Percentiles rank a stretch among this genome's conserved stretches.
Evolutionary conservation across 1,284 basidiomycete species (phyloP).

Genomic region (Apiotrichum sp.): DNA sequence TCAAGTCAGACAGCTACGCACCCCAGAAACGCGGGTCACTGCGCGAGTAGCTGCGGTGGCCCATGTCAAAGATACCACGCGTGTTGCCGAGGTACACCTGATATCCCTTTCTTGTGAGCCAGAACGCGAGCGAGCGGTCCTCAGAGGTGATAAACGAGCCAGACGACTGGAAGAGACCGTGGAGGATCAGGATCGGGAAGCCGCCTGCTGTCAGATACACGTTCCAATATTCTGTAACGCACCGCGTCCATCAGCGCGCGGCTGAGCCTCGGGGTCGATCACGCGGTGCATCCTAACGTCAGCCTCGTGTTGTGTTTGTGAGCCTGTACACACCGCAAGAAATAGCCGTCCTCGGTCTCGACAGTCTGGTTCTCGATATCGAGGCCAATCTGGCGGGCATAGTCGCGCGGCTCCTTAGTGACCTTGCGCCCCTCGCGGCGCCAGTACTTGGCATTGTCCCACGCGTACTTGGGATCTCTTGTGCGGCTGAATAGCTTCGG

Average conservation of each 20-base stretch:
- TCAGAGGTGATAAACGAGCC: slow-evolving; percentile 60
- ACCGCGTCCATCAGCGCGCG: slow-evolving; percentile 47
- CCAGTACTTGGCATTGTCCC: slow-evolving; percentile 54
- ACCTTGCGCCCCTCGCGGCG: slow-evolving; percentile 49
- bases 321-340: slow-evolving; percentile 44
- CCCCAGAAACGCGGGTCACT: slow-evolving; percentile 58
- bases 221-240: background rate
- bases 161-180: slow-evolving; percentile 60
- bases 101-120: slow-evolving; percentile 56
- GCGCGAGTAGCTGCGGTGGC: slow-evolving; percentile 51
- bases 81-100: slow-evolving; percentile 61
- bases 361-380: slow-evolving; percentile 56
- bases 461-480: slow-evolving; percentile 37
- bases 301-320: background rate
- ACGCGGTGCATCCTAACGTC: slow-evolving; percentile 51
- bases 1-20: slow-evolving; percentile 24
- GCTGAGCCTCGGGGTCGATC: slow-evolving; percentile 49
- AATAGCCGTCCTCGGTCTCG: slow-evolving; percentile 58
- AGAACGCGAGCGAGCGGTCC: slow-evolving; percentile 58
- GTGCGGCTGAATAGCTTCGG: slow-evolving; percentile 34
- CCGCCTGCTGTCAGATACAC: slow-evolving; percentile 33
- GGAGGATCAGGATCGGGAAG: slow-evolving; percentile 57
- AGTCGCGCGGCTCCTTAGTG: slow-evolving; percentile 55
- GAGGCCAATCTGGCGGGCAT: slow-evolving; percentile 54
- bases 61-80: slow-evolving; percentile 58